Percentiles rank a stretch among this genome's conserved stretches.
phyloP scores from a whole-genome alignment of 495 filamentous ascomycete genomes.

The Lophiostoma macrostomum region DNA sequence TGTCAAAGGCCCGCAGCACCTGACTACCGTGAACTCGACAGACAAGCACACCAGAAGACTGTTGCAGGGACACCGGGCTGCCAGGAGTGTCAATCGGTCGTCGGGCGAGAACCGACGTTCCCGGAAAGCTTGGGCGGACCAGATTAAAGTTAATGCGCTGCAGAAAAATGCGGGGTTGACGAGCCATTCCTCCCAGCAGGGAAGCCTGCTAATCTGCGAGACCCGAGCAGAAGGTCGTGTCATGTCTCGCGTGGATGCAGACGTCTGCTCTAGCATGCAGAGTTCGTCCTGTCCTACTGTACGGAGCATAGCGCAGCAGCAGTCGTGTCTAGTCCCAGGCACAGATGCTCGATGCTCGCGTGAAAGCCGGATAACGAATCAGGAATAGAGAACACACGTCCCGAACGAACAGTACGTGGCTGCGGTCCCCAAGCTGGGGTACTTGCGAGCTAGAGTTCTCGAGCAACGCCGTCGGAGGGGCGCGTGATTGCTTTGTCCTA shows the following conservation, averaged over 20 bases:
- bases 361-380: slow-evolving; percentile 11
- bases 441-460: slow-evolving; percentile 7
- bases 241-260: slow-evolving; percentile 14
- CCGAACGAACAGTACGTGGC: slow-evolving; percentile 28
- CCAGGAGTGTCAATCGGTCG: not conserved
- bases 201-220: slow-evolving; percentile 12
- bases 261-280: not conserved
- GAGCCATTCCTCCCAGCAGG: slow-evolving; percentile 23
- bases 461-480: slow-evolving; percentile 15
- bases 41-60: too few species aligned
- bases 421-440: slow-evolving; percentile 9
- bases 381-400: too few species aligned
- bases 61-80: too few species aligned
- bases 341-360: slow-evolving; percentile 6
- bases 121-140: slow-evolving; percentile 14
- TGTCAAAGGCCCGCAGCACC: too few species aligned
- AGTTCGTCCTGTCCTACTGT: not conserved
- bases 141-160: slow-evolving; percentile 25
- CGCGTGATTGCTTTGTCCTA: slow-evolving; percentile 29
- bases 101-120: slow-evolving; percentile 6
- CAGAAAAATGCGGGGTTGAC: slow-evolving; percentile 30
- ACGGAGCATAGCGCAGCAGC: slow-evolving; percentile 4
- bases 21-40: too few species aligned
- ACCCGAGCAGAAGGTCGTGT: slow-evolving; percentile 2
- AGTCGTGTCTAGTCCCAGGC: slow-evolving; percentile 19